These are phyloP conservation scores for Alternaria ethzedia DNA, from an alignment of 2,329 filamentous ascomycete genomes.

Conservation along the genomic window DNA sequence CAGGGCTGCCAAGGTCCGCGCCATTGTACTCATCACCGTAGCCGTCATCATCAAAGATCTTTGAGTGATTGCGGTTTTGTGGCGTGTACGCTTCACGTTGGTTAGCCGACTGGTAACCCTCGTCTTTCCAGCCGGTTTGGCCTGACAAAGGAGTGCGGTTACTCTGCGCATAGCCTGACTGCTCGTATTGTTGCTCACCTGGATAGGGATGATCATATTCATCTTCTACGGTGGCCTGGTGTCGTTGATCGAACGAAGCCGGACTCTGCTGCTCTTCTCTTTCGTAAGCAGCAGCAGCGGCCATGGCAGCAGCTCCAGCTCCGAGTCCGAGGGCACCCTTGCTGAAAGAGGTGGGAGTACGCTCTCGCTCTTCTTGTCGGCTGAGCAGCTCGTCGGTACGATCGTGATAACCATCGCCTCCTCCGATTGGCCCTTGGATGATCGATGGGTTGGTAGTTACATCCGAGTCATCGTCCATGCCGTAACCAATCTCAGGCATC, in stretches of 20 bases:
- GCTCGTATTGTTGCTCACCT: slow-evolving; percentile 45
- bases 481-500: slow-evolving; percentile 78
- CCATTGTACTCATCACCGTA: slow-evolving; percentile 59
- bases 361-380: slow-evolving; percentile 44
- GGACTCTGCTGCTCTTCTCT: slow-evolving; percentile 37
- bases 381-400: slow-evolving; percentile 46
- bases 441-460: slow-evolving; percentile 85
- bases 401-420: slow-evolving; percentile 53
- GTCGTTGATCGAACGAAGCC: slow-evolving; percentile 33
- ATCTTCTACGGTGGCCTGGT: slow-evolving; percentile 48
- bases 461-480: slow-evolving; percentile 64
- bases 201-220: slow-evolving; percentile 43
- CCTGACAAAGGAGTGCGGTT: slow-evolving; percentile 48
- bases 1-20: slow-evolving; percentile 49
- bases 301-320: slow-evolving; percentile 62
- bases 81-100: slow-evolving; percentile 61
- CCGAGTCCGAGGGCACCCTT: slow-evolving; percentile 46
- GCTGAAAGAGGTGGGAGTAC: slow-evolving; percentile 40
- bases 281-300: slow-evolving; percentile 58
- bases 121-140: slow-evolving; percentile 70
- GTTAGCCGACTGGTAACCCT: slow-evolving; percentile 87
- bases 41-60: slow-evolving; percentile 63
- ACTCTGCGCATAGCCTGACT: slow-evolving; percentile 37
- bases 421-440: slow-evolving; percentile 74
- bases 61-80: slow-evolving; percentile 53